Percentiles rank a stretch among this genome's conserved stretches.
These are phyloP conservation scores for Aspergillus versicolor DNA, from an alignment of 2,329 filamentous ascomycete species.

Conservation along the genomic window DNA sequence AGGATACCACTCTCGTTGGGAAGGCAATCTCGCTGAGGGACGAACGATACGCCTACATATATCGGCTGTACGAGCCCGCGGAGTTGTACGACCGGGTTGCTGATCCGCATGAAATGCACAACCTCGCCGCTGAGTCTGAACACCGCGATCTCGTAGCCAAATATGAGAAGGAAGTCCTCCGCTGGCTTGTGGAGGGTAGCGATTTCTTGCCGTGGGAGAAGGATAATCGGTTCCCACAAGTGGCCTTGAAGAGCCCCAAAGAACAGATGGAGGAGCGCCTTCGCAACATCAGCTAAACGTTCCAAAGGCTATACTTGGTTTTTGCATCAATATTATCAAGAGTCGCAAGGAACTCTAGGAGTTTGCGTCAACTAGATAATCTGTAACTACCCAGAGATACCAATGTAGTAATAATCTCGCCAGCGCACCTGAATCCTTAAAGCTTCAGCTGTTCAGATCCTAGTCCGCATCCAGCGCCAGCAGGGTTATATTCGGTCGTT, in stretches of 20 bases:
- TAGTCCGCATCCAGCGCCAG: too few species aligned
- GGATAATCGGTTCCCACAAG: conserved; percentile 37
- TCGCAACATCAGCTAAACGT: background rate
- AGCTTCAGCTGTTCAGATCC: too few species aligned
- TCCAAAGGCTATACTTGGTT: too few species aligned
- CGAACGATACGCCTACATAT: conserved; percentile 44
- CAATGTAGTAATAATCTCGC: too few species aligned
- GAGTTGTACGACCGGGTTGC: conserved; percentile 45
- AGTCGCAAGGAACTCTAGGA: too few species aligned
- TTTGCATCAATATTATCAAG: too few species aligned
- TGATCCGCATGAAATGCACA: conserved; percentile 28
- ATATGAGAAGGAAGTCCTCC: conserved; percentile 36
- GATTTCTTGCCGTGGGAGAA: conserved; percentile 40
- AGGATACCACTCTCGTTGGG: conserved; percentile 45
- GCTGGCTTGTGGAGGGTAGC: conserved; percentile 38
- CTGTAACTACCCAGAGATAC: too few species aligned
- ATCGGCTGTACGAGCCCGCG: conserved; percentile 46
- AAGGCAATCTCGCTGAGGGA: conserved; percentile 37
- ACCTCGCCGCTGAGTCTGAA: conserved; percentile 29
- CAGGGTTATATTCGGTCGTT: too few species aligned
- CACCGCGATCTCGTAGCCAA: background rate
- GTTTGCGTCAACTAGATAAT: too few species aligned
- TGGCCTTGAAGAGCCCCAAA: conserved; percentile 32
- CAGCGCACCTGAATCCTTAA: too few species aligned
- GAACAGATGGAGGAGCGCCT: conserved; percentile 13